A percentile compares a stretch with the other conserved stretches of the same genome.
These are phyloP conservation scores for Heterobasidion parviporum DNA, from an alignment of 1,284 basidiomycete genomes.

Conservation along the genomic window DNA sequence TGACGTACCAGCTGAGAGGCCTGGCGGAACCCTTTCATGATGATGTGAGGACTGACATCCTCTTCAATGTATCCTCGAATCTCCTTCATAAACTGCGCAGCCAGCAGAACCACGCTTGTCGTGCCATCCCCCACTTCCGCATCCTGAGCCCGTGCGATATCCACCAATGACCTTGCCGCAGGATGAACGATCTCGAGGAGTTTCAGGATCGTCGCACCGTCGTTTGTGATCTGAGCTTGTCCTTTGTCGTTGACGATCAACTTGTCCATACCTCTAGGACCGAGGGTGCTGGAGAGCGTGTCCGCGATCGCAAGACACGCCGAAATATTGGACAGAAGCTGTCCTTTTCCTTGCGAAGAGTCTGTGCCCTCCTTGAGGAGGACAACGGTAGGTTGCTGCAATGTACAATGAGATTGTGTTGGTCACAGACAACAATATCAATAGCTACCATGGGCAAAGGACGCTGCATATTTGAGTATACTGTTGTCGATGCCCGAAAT, in stretches of 20 bases:
- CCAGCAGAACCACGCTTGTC: constrained; percentile 90
- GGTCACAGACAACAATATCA: not conserved
- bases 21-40: constrained; percentile 93
- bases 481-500: not conserved
- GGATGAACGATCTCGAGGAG: constrained; percentile 97
- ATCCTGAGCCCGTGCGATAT: constrained; percentile 97
- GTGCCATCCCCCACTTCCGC: constrained; percentile 99
- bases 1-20: constrained; percentile 75
- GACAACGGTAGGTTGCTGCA: constrained; percentile 89
- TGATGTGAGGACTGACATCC: constrained; percentile 94
- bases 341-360: constrained; percentile 90
- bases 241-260: constrained; percentile 89
- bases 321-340: constrained; percentile 93
- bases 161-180: constrained; percentile 92
- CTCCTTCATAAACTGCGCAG: constrained; percentile 94
- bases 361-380: constrained; percentile 95
- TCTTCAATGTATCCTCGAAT: constrained; percentile 91
- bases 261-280: constrained; percentile 98
- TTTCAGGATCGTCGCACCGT: constrained; percentile 97
- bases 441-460: constrained; percentile 56
- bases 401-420: not conserved
- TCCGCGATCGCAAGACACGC: constrained; percentile 89
- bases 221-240: constrained; percentile 96
- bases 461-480: constrained; percentile 56
- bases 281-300: constrained; percentile 91